phyloP scores from a whole-genome alignment of 169 alveolate genomes.

The Eimeria falciformis region DNA sequence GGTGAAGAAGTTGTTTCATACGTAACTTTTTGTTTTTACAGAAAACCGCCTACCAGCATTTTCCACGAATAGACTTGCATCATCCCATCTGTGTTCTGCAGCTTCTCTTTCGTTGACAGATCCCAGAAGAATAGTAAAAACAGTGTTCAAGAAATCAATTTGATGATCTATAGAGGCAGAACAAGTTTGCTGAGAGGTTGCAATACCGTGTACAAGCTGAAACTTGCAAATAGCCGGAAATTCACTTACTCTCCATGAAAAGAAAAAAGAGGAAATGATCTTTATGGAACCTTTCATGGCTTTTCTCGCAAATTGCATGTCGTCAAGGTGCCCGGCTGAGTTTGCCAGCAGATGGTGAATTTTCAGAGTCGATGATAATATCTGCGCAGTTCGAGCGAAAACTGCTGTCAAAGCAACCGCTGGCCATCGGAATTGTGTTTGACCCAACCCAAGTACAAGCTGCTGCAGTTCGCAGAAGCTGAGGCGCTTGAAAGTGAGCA shows the following conservation, averaged over 20 bases:
- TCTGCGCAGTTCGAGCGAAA: neutral
- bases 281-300: neutral
- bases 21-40: neutral
- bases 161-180: neutral
- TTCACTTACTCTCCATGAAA: neutral
- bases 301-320: neutral
- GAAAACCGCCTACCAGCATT: neutral
- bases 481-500: neutral
- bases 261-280: neutral
- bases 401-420: neutral
- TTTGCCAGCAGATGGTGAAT: neutral
- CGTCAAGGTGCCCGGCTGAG: neutral
- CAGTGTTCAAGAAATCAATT: neutral
- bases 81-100: neutral
- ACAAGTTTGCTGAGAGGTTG: neutral
- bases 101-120: too few species aligned
- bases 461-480: slow-evolving; percentile 13
- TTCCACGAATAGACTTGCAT: neutral
- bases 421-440: slow-evolving; percentile 11
- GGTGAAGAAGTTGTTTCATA: neutral
- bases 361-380: neutral
- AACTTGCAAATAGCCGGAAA: neutral
- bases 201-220: neutral
- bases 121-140: neutral
- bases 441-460: neutral